These are phyloP conservation scores for Cladosporium austrohemisphaericum DNA, from an alignment of 2,329 filamentous ascomycete species.

Conservation along the genomic window DNA sequence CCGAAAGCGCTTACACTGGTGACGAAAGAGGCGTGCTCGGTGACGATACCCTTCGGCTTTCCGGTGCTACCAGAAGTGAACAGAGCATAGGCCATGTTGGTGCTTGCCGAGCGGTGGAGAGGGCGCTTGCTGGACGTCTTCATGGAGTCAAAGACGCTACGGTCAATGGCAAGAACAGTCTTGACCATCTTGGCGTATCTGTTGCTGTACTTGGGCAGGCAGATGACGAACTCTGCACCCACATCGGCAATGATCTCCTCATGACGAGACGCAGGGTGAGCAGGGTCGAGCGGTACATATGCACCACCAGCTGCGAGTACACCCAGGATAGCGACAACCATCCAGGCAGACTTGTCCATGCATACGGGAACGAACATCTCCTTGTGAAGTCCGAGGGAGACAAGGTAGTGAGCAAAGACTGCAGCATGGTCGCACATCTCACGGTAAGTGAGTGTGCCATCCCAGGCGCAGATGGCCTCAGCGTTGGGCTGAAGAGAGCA, in stretches of 20 bases:
- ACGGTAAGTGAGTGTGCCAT: conserved; percentile 15
- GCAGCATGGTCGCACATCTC: conserved; percentile 13
- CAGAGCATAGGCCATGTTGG: conserved; percentile 17
- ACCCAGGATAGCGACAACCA: conserved; percentile 36
- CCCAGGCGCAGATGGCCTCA: conserved; percentile 38
- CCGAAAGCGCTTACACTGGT: conserved; percentile 6
- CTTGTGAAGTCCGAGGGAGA: conserved; percentile 1
- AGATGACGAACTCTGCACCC: conserved; percentile 6
- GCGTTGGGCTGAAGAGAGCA: conserved; percentile 45
- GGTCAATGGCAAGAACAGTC: conserved; percentile 15
- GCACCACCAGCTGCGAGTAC: conserved; percentile 38
- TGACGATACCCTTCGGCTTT: conserved; percentile 16
- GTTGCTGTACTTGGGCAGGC: conserved; percentile 6
- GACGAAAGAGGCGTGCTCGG: conserved; percentile 13
- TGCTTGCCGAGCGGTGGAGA: conserved; percentile 11
- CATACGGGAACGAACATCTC: conserved; percentile 13
- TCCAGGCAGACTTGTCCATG: conserved; percentile 32
- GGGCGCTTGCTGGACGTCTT: conserved; percentile 14
- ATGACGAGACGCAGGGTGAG: conserved; percentile 13
- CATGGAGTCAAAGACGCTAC: conserved; percentile 16
- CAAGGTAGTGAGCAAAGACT: conserved; percentile 7
- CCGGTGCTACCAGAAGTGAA: conserved; percentile 21
- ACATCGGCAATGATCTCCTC: conserved; percentile 11
- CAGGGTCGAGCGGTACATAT: conserved; percentile 19
- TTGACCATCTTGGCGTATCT: conserved; percentile 7